Conservation (phyloP, 1,139 yeast species). For the Taphrina sp. region DNA sequence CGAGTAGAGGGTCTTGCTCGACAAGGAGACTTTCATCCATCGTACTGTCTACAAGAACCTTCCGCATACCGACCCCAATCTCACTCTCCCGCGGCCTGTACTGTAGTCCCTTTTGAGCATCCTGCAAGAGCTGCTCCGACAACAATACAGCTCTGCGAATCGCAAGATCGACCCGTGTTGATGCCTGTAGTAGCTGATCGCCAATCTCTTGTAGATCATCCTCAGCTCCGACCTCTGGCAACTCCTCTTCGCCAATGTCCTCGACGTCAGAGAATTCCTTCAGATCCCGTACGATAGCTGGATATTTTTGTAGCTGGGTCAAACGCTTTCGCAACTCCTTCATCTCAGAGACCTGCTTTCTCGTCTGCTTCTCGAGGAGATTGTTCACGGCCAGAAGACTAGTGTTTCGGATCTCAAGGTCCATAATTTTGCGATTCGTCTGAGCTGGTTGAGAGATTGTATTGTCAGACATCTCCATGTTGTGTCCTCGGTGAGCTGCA, state of each 20-base stretch:
- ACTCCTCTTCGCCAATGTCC: neutral
- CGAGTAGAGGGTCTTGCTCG: too few species aligned
- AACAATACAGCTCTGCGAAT: constrained; percentile 21
- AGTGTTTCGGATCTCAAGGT: constrained; percentile 39
- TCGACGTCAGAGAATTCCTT: constrained; percentile 2
- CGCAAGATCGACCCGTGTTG: constrained; percentile 2
- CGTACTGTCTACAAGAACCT: constrained; percentile 10
- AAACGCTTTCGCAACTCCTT: constrained; percentile 33
- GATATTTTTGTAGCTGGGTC: neutral
- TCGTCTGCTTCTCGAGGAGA: constrained; percentile 37
- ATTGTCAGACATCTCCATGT: too few species aligned
- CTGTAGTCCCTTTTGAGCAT: constrained; percentile 14
- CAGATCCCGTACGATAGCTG: neutral
- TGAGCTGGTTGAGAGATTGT: constrained; percentile 14
- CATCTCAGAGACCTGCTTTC: constrained; percentile 36
- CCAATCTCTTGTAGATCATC: constrained; percentile 6
- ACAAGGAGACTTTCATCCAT: too few species aligned
- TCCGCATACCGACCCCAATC: constrained; percentile 19
- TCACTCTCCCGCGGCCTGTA: constrained; percentile 28
- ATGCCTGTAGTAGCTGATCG: neutral
- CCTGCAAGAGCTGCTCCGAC: constrained; percentile 19
- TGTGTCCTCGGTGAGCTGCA: too few species aligned
- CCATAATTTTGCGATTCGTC: constrained; percentile 35
- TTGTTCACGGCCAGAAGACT: constrained; percentile 37
- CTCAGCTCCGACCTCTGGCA: neutral